Evolutionary conservation across 1,284 basidiomycete genomes (phyloP).

Genomic region (Veloboletus limbatus): DNA sequence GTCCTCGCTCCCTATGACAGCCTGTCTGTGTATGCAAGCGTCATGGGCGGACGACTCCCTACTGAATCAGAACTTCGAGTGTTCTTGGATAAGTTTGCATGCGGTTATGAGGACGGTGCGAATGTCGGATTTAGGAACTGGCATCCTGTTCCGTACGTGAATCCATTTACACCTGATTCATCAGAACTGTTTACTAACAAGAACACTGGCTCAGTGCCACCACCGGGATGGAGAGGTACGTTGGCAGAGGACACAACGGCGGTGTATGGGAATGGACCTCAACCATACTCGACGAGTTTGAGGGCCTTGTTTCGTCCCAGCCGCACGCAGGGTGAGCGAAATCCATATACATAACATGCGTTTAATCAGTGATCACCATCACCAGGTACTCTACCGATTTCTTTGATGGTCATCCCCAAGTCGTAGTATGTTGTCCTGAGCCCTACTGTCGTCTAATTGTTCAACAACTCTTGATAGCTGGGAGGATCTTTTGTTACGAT

Average conservation of each 20-base stretch:
- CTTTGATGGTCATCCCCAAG: constrained; percentile 78
- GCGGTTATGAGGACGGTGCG: constrained; percentile 68
- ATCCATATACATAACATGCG: not conserved
- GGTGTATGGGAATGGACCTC: constrained; percentile 99
- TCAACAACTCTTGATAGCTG: constrained; percentile 47
- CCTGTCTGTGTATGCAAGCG: constrained; percentile 75
- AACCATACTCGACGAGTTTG: constrained; percentile 67
- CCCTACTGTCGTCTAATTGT: not conserved
- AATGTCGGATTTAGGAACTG: constrained; percentile 91
- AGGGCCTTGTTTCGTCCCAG: constrained; percentile 73
- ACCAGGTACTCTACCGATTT: constrained; percentile 82
- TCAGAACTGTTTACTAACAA: constrained; percentile 6
- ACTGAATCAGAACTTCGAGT: constrained; percentile 85
- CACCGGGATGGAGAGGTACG: constrained; percentile 46
- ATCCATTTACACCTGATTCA: not conserved
- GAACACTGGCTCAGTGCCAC: constrained; percentile 52
- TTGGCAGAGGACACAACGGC: constrained; percentile 76
- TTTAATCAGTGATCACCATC: constrained; percentile 6
- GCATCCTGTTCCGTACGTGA: constrained; percentile 85
- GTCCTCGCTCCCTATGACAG: constrained; percentile 79
- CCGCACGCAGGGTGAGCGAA: constrained; percentile 76
- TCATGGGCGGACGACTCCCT: constrained; percentile 88
- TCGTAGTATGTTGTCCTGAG: constrained; percentile 61
- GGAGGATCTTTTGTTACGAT: constrained; percentile 90
- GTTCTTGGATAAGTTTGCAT: constrained; percentile 71